These are phyloP conservation scores for Rhynchospora breviuscula DNA, from an alignment of 176 grass and related monocot genomes.

Conservation along the genomic window DNA sequence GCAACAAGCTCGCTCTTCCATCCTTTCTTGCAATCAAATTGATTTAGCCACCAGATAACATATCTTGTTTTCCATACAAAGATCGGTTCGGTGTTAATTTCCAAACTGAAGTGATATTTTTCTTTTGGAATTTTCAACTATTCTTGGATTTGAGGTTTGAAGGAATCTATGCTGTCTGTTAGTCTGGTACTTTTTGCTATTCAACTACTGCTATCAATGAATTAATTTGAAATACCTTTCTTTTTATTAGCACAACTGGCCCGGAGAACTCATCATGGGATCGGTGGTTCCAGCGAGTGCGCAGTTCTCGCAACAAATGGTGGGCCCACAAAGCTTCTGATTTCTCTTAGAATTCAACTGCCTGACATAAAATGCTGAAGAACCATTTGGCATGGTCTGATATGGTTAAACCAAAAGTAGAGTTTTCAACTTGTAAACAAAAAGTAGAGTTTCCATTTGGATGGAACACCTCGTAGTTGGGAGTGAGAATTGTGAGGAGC, in stretches of 20 bases:
- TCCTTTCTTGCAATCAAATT: background rate
- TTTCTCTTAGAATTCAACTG: slow-evolving; percentile 44
- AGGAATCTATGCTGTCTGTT: background rate
- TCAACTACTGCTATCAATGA: background rate
- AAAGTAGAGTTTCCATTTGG: background rate
- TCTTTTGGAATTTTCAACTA: background rate
- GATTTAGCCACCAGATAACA: background rate
- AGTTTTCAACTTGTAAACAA: slow-evolving; percentile 19
- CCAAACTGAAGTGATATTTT: background rate
- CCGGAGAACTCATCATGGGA: slow-evolving; percentile 87
- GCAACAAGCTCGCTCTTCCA: background rate
- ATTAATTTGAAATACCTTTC: background rate
- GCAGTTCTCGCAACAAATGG: slow-evolving; percentile 81
- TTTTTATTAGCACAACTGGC: slow-evolving; percentile 58
- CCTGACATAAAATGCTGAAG: background rate
- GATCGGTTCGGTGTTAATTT: background rate
- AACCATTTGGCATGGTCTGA: slow-evolving; percentile 14
- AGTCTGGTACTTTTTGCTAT: background rate
- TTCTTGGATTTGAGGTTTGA: slow-evolving; percentile 2
- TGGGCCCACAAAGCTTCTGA: slow-evolving; percentile 73
- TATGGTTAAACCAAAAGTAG: background rate
- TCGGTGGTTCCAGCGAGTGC: slow-evolving; percentile 86
- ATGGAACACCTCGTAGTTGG: background rate
- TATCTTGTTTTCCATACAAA: background rate
- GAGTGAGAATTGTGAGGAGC: slow-evolving; percentile 12